Evolutionary conservation across 2,329 filamentous ascomycete genomes (phyloP), one percentile per base, ranked within the genome.

Genomic region (Beauveria rudraprayagi): DNA sequence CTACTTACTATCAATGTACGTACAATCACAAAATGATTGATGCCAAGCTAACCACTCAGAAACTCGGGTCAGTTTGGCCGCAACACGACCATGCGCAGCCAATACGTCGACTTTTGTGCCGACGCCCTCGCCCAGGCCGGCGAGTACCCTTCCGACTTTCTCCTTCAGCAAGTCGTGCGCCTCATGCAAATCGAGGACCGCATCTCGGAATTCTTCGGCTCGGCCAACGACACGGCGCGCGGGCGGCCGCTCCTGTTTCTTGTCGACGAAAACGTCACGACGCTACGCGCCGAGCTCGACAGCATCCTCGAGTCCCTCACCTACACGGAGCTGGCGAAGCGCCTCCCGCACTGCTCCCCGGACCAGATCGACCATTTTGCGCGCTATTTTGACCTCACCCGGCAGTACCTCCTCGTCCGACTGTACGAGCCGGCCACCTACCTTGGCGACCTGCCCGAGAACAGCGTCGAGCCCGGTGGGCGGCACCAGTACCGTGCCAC

Each of bases 351-450:
- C 34, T 57, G 61, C 37, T 51, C 58, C 16, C 30, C 52, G 3
- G 62, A 63, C 11, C 52, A 61, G 22, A 59, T 66, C 37, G 60
- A 62, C 30, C 41, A 64, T 34, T 61, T 53, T 51, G 66, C 69
- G 61, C 66, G 48, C 46, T 61, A 63, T 34, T 72, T 75, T 60
- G 68, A 67, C 48, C 65, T 73, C 17, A 69, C 72, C 47, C 69
- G 73, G 56, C 68, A 72, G n/a, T 74, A 73, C 44, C 66, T 75
- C 14, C 65, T 75, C 3, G 72, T 74, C 28, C 70, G 73, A 8
- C 63, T 76, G 16, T 75, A 77, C 63, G 69, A 77, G 37, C 75
- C 76, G 1, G 75, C 74, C 8, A 74, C 74, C 5, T 65, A 70
- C 19, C 64, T 70, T n/a, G 67, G 64, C 54, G 64, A 67, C 19